phyloP scores from a whole-genome alignment of 1,284 basidiomycete genomes.

The Naganishia sp. region DNA sequence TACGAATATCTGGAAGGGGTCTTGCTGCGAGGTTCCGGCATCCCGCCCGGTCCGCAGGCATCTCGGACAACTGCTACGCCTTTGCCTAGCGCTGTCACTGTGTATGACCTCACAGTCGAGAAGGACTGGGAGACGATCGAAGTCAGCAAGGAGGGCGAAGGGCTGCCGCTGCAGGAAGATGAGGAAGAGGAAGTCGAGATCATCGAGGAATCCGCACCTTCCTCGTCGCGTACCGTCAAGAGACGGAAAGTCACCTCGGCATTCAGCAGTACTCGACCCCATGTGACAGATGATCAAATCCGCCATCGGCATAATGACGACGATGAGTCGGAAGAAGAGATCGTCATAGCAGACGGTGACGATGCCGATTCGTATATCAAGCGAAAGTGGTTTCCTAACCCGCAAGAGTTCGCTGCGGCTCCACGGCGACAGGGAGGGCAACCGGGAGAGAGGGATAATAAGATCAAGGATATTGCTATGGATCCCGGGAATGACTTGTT shows the following conservation, averaged over 20 bases:
- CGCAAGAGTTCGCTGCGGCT: constrained; percentile 31
- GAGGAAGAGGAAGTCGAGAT: constrained; percentile 29
- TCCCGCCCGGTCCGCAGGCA: neutral
- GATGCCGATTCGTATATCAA: constrained; percentile 37
- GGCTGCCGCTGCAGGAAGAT: constrained; percentile 12
- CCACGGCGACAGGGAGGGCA: no score
- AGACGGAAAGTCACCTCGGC: constrained; percentile 2
- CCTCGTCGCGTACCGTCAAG: neutral
- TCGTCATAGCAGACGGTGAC: constrained; percentile 26
- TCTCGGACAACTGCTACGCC: neutral
- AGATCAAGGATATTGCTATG: constrained; percentile 49
- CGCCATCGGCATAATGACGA: constrained; percentile 43
- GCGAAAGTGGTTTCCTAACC: constrained; percentile 39
- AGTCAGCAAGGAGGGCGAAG: constrained; percentile 33
- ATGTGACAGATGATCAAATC: neutral
- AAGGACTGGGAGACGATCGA: constrained; percentile 43
- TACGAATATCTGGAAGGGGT: constrained; percentile 54
- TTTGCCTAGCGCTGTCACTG: constrained; percentile 34
- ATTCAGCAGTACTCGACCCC: constrained; percentile 27
- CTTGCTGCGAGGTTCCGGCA: constrained; percentile 41
- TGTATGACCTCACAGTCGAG: constrained; percentile 40
- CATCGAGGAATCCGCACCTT: constrained; percentile 28
- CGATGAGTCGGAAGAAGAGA: constrained; percentile 49
- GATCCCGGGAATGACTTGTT: constrained; percentile 53
- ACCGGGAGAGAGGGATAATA: neutral